These are phyloP conservation scores for Fonsecaea erecta DNA, from an alignment of 2,329 filamentous ascomycete genomes.

Conservation along the genomic window DNA sequence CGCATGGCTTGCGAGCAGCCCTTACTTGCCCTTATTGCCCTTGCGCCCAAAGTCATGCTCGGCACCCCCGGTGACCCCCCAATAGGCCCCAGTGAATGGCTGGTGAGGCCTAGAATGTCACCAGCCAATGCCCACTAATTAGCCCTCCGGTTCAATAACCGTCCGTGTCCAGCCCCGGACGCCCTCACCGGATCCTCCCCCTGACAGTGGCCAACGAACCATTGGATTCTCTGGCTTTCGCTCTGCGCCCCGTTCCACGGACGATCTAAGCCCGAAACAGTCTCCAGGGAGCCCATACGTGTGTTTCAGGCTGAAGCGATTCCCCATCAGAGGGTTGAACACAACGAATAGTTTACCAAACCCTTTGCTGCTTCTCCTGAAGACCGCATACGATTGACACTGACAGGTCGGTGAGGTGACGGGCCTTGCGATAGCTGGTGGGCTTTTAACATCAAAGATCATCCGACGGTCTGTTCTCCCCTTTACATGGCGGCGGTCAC, in stretches of 20 bases:
- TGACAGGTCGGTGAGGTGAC: not conserved
- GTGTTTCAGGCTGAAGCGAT: constrained; percentile 17
- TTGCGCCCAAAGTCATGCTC: not conserved
- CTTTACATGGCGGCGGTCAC: not conserved
- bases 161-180: not conserved
- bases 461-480: not conserved
- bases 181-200: not conserved
- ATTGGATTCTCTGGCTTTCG: constrained; percentile 11
- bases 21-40: not conserved
- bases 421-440: not conserved
- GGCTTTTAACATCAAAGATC: not conserved
- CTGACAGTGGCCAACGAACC: constrained; percentile 4
- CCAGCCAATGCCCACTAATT: not conserved
- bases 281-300: not conserved
- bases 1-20: not conserved
- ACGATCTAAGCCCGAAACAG: constrained; percentile 6
- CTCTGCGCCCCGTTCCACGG: constrained; percentile 11
- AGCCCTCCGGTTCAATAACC: not conserved
- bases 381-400: constrained; percentile 7
- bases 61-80: not conserved
- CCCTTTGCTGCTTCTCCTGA: constrained; percentile 4
- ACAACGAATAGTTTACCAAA: not conserved
- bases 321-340: not conserved
- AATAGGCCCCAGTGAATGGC: not conserved
- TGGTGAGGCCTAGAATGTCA: not conserved